Evolutionary conservation across 768 basidiomycete species (phyloP).

Genomic region (Lyophyllum semitale): DNA sequence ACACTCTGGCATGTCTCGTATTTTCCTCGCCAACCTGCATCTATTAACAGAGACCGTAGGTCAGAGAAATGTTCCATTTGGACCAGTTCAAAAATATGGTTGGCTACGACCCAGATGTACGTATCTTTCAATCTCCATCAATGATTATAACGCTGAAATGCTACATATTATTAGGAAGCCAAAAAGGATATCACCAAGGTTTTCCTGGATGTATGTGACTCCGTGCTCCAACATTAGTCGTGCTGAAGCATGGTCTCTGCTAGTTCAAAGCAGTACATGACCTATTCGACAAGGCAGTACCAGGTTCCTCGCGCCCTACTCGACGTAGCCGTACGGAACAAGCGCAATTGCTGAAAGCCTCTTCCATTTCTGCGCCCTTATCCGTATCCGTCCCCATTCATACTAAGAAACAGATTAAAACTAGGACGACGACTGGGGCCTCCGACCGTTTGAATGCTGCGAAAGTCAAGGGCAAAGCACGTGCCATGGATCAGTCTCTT

Average conservation of each 20-base stretch:
- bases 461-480: constrained; percentile 15
- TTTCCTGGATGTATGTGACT: constrained; percentile 65
- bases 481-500: neutral
- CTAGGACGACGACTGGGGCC: constrained; percentile 27
- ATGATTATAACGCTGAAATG: neutral
- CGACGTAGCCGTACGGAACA: constrained; percentile 60
- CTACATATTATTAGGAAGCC: constrained; percentile 49
- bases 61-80: constrained; percentile 89
- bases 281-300: constrained; percentile 51
- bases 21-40: constrained; percentile 2
- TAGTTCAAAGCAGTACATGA: constrained; percentile 68
- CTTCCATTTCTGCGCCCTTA: constrained; percentile 24
- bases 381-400: constrained; percentile 20
- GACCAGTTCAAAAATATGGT: constrained; percentile 79
- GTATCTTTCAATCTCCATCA: constrained; percentile 18
- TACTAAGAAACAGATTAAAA: constrained; percentile 25
- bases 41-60: constrained; percentile 36
- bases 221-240: constrained; percentile 2
- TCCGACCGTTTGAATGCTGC: constrained; percentile 28
- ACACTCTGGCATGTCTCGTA: constrained; percentile 62
- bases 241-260: constrained; percentile 8
- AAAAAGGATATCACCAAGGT: constrained; percentile 73
- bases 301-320: constrained; percentile 58
- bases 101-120: constrained; percentile 73
- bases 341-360: constrained; percentile 41